phyloP scores from a whole-genome alignment of 352 stramenopile species.

The Phytopythium sindhum region DNA sequence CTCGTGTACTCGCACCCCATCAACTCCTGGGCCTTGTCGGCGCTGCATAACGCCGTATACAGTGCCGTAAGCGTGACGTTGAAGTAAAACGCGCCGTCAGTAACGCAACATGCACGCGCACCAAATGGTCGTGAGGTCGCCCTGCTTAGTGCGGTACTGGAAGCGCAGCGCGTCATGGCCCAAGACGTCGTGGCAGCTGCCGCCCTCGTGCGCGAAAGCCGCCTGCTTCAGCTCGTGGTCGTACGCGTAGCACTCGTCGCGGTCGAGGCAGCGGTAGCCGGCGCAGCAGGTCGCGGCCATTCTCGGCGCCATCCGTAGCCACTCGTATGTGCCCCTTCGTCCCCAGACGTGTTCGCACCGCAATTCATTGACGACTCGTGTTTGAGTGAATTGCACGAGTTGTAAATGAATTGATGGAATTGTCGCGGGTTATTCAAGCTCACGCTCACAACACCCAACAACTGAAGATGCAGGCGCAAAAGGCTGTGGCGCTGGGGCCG shows the following conservation, averaged over 20 bases:
- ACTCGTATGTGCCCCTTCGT: conserved; percentile 16
- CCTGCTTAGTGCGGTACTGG: conserved; percentile 31
- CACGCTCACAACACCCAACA: background rate
- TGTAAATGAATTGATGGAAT: conserved; percentile 14
- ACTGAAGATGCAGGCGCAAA: conserved; percentile 19
- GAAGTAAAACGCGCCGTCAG: background rate
- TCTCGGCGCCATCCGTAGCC: conserved; percentile 4
- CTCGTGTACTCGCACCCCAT: conserved; percentile 74
- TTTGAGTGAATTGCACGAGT: conserved; percentile 9
- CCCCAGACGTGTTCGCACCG: background rate
- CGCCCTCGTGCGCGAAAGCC: conserved; percentile 32
- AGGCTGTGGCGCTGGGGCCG: conserved; percentile 52
- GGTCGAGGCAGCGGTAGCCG: conserved; percentile 57
- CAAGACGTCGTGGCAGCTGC: conserved; percentile 26
- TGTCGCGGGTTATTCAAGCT: background rate
- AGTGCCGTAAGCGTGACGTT: background rate
- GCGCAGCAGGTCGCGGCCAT: conserved; percentile 17
- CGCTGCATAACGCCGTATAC: conserved; percentile 1
- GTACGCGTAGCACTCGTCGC: conserved; percentile 58
- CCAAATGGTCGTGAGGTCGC: conserved; percentile 37
- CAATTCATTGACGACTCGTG: background rate
- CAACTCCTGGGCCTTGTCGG: conserved; percentile 46
- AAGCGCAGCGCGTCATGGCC: conserved; percentile 31
- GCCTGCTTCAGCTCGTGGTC: conserved; percentile 36
- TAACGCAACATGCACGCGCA: conserved; percentile 1